A percentile compares a stretch with the other conserved stretches of the same genome.
These are phyloP conservation scores for Chaetoceros tenuissimus DNA, from an alignment of 108 stramenopile species.

Conservation along the genomic window DNA sequence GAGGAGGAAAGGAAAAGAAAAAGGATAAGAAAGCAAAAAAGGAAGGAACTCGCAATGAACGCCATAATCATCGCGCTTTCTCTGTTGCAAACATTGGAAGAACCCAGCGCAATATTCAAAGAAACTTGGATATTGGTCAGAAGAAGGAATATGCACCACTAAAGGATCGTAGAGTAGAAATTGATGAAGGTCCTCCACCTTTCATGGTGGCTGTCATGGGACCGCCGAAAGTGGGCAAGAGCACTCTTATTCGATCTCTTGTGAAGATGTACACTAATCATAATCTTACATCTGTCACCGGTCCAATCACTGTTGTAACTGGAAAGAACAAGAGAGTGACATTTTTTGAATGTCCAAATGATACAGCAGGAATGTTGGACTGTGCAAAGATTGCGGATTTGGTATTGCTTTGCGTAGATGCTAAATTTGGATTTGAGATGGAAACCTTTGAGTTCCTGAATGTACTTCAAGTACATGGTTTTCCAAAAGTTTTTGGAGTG, in stretches of 20 bases:
- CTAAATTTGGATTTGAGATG: constrained; percentile 99
- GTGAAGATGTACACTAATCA: constrained; percentile 95
- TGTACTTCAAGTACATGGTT: constrained; percentile 95
- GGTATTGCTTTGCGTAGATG: constrained; percentile 94
- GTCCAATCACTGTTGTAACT: constrained; percentile 94
- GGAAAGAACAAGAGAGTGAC: constrained; percentile 90
- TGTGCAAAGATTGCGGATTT: constrained; percentile 97
- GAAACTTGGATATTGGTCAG: constrained; percentile 92
- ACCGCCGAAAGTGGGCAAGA: constrained; percentile 90
- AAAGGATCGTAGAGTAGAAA: constrained; percentile 46
- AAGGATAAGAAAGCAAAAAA: constrained; percentile 59
- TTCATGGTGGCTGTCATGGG: constrained; percentile 92
- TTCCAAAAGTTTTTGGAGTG: constrained; percentile 97
- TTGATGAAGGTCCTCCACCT: constrained; percentile 66
- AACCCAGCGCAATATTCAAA: constrained; percentile 89
- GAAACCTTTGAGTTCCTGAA: constrained; percentile 99
- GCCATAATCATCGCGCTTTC: constrained; percentile 92
- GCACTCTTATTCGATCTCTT: constrained; percentile 91
- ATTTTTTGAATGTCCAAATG: constrained; percentile 92
- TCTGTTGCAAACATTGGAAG: constrained; percentile 89
- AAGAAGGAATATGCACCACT: constrained; percentile 93
- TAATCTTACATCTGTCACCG: constrained; percentile 72
- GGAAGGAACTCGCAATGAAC: constrained; percentile 48
- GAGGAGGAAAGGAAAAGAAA: constrained; percentile 84
- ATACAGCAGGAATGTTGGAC: constrained; percentile 93